Percentiles rank a stretch among this genome's conserved stretches.
phyloP scores from a whole-genome alignment of 1,284 basidiomycete species.

The Vanrija sp. region DNA sequence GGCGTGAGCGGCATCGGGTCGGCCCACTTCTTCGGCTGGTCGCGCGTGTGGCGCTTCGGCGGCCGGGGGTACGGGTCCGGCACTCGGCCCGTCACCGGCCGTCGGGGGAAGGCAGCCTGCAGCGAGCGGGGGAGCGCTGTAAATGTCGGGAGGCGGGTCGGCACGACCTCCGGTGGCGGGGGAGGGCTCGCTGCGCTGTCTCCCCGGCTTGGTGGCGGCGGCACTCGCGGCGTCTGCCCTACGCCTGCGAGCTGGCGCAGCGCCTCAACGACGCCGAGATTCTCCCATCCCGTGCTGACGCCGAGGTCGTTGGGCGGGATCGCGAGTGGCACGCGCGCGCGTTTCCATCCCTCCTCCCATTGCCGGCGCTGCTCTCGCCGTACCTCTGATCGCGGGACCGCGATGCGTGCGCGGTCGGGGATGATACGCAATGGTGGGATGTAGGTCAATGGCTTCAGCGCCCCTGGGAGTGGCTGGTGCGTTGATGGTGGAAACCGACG shows the following conservation, averaged over 20 bases:
- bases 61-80: slow-evolving; percentile 21
- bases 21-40: slow-evolving; percentile 30
- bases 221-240: neutral
- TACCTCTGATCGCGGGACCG: neutral
- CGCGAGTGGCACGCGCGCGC: slow-evolving; percentile 22
- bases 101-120: slow-evolving; percentile 2
- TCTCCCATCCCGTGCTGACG: slow-evolving; percentile 14
- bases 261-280: slow-evolving; percentile 9
- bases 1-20: slow-evolving; percentile 19
- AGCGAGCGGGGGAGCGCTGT: slow-evolving; percentile 2
- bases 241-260: slow-evolving; percentile 25
- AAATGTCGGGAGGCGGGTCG: slow-evolving; percentile 1
- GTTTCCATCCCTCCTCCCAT: slow-evolving; percentile 4
- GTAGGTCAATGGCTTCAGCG: neutral
- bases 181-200: neutral
- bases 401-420: neutral
- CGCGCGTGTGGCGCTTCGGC: slow-evolving; percentile 19
- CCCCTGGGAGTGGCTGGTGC: slow-evolving; percentile 5
- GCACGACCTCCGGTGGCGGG: neutral
- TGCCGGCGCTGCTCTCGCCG: neutral
- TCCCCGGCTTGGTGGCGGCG: neutral
- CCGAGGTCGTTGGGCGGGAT: slow-evolving; percentile 6
- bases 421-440: neutral
- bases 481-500: slow-evolving; percentile 7
- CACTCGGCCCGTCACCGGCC: neutral